Percentiles rank a stretch among this genome's conserved stretches.
These are phyloP conservation scores for Cadophora sp. DNA, from an alignment of 2,329 filamentous ascomycete genomes.

Conservation along the genomic window DNA sequence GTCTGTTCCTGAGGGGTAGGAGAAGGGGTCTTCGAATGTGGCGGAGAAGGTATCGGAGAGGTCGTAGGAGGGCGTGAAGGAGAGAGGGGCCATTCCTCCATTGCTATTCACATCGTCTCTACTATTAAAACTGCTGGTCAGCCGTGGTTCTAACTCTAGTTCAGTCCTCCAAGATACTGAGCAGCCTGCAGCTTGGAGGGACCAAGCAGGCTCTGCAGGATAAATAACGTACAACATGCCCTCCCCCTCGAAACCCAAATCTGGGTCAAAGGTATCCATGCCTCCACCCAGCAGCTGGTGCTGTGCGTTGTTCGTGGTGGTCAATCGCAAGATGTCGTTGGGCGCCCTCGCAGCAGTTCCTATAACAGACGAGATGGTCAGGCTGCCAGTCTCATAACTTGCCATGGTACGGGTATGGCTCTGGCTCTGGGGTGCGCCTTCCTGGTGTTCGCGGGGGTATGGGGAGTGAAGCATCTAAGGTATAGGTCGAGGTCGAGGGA, in stretches of 20 bases:
- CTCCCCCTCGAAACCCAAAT: conserved; percentile 41
- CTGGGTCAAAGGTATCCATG: conserved; percentile 43
- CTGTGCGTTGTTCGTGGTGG: conserved; percentile 26
- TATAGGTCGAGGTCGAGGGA: conserved; percentile 11
- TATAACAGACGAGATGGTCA: conserved; percentile 28
- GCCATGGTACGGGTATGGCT: conserved; percentile 22
- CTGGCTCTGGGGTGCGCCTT: background rate
- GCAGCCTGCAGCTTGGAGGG: background rate
- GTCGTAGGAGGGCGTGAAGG: conserved; percentile 66
- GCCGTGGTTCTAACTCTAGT: background rate
- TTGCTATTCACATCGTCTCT: conserved; percentile 49
- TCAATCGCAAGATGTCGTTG: conserved; percentile 41
- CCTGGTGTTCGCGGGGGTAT: conserved; percentile 13
- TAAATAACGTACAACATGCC: conserved; percentile 40
- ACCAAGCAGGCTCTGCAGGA: background rate
- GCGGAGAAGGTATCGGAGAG: conserved; percentile 65
- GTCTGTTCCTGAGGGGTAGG: conserved; percentile 57
- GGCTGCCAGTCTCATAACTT: conserved; percentile 27
- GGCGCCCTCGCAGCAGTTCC: conserved; percentile 14
- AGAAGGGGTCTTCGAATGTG: conserved; percentile 71
- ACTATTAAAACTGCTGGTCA: conserved; percentile 23
- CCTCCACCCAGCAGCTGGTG: conserved; percentile 26
- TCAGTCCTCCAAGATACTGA: background rate
- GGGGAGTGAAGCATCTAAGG: conserved; percentile 27
- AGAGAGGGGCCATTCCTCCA: conserved; percentile 49